Evolutionary conservation across 208 protist genomes (phyloP), one percentile per base, ranked within the genome.

Genomic region (Trypanosoma avium): DNA sequence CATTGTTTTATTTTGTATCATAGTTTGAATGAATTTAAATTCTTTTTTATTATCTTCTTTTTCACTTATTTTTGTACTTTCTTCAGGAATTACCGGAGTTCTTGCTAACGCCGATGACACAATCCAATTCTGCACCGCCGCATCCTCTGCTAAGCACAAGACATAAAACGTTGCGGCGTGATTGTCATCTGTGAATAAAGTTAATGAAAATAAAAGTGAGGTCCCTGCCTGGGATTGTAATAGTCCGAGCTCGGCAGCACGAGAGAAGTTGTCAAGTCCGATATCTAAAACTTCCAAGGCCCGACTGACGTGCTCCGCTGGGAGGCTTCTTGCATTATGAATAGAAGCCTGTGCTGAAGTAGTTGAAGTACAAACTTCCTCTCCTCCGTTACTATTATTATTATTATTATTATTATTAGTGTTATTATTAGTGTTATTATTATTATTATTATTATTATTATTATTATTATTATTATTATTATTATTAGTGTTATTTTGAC

Each of bases 171-270:
- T 88, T 17, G 87, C 89, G 46, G 74, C 79, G 29, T 76, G 72
- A 56, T 79, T 49, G 67, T 74, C 68, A 59, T 95, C 86, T 17
- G 84, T 93, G 70, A 84, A 93, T n/a, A 82, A 75, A 4, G 84
- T 91, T 4, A 92, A 57, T 1, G 84, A 88, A 74, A 90, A 94
- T 27, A 93, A 68, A 40, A 93, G 66, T n/a, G 86, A 93, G 17
- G 79, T 84, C 57, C 77, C 81, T n/a, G 76, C 77, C 75, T 89
- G 79, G 1, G 81, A 86, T 55, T 81, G 79, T 50, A 94, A 64
- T 43, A 84, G 48, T 4, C 77, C 30, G 32, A 61, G 59, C 68
- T 93, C 81, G 61, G 88, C 67, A 29, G 82, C 85, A n/a, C 72
- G 74, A 0, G 77, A 75, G 1, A 90, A 67, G 70, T 90, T 86